phyloP scores from a whole-genome alignment of 352 stramenopile genomes.

The Phytophthora colocasiae region DNA sequence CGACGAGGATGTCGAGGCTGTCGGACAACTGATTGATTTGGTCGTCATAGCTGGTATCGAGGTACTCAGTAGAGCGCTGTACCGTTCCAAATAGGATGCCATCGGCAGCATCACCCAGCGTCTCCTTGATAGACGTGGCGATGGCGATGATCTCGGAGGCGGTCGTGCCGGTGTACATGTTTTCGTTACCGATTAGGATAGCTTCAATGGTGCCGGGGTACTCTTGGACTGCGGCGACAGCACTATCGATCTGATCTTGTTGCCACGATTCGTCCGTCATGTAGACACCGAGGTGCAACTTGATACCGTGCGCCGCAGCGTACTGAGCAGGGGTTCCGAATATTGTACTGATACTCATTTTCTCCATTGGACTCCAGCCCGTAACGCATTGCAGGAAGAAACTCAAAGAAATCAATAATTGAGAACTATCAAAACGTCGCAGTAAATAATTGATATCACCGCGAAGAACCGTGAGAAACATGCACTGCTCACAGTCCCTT shows the following conservation, averaged over 20 bases:
- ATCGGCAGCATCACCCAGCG: slow-evolving; percentile 38
- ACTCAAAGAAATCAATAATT: too few relatives aligned
- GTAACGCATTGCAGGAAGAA: too few relatives aligned
- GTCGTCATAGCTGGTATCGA: slow-evolving; percentile 48
- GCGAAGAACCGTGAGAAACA: too few relatives aligned
- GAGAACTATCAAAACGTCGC: too few relatives aligned
- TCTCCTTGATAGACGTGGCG: slow-evolving; percentile 43
- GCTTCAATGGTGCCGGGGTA: slow-evolving; percentile 62
- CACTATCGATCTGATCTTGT: slow-evolving; percentile 50
- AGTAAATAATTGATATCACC: too few relatives aligned
- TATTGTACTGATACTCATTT: too few relatives aligned
- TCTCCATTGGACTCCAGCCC: too few relatives aligned
- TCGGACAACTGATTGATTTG: slow-evolving; percentile 49
- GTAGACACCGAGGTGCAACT: slow-evolving; percentile 70
- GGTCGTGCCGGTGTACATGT: slow-evolving; percentile 46
- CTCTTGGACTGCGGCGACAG: slow-evolving; percentile 52
- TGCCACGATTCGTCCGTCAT: slow-evolving; percentile 64
- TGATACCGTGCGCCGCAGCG: slow-evolving; percentile 54
- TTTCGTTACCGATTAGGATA: slow-evolving; percentile 69
- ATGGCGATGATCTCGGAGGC: slow-evolving; percentile 48
- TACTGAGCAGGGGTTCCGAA: too few relatives aligned
- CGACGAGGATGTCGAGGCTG: slow-evolving; percentile 62
- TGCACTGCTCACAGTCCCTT: too few relatives aligned
- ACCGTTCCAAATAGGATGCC: slow-evolving; percentile 63
- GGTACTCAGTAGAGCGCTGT: slow-evolving; percentile 70